Conservation (phyloP, 1,284 basidiomycete species). For the Austroboletus olivaceoglutinosus region DNA sequence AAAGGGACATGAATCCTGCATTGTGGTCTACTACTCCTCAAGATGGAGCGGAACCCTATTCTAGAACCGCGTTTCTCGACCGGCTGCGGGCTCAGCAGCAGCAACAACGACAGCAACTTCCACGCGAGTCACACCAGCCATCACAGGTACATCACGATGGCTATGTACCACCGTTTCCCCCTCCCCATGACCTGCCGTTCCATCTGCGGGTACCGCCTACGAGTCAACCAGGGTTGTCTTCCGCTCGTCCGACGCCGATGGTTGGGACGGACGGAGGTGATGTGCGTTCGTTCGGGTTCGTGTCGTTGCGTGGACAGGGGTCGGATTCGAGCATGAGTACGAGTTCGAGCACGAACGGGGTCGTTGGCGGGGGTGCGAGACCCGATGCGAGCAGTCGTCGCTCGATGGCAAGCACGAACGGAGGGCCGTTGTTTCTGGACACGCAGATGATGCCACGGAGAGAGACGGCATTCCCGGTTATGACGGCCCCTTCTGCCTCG, state of each 20-base stretch:
- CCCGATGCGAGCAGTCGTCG: constrained; percentile 7
- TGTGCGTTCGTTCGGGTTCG: constrained; percentile 18
- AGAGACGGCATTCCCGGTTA: constrained; percentile 12
- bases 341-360: constrained; percentile 7
- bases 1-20: constrained; percentile 9
- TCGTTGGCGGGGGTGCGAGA: constrained; percentile 7
- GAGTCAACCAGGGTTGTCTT: constrained; percentile 2
- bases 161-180: not conserved
- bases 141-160: too few species aligned
- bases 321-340: constrained; percentile 16
- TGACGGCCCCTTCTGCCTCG: constrained; percentile 11
- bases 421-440: constrained; percentile 11
- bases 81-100: constrained; percentile 17
- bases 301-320: constrained; percentile 17
- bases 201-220: constrained; percentile 10
- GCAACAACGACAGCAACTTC: constrained; percentile 8
- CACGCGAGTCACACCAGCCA: constrained; percentile 6
- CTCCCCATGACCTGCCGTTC: constrained; percentile 7
- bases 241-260: constrained; percentile 1
- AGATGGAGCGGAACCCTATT: constrained; percentile 9
- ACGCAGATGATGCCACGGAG: constrained; percentile 5
- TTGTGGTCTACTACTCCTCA: constrained; percentile 6
- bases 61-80: constrained; percentile 10
- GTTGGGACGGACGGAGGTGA: not conserved
- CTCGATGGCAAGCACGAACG: not conserved